phyloP scores from a whole-genome alignment of 345 rosid genomes.

The Psidium guajava region DNA sequence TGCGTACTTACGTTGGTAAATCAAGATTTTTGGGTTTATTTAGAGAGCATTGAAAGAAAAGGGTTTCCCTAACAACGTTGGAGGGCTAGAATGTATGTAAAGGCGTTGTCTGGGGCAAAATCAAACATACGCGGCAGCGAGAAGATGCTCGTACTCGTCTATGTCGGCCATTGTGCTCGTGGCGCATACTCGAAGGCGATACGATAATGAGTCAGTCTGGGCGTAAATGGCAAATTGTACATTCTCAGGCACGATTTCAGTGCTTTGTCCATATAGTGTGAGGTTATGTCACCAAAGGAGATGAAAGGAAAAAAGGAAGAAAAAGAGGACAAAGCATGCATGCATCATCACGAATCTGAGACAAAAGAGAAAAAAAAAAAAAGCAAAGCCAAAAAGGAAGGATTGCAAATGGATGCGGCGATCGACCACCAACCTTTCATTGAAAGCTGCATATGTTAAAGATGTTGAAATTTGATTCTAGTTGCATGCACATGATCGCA shows the following conservation, averaged over 20 bases:
- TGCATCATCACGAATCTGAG: not conserved
- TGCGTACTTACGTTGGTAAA: not conserved
- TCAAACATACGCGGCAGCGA: not conserved
- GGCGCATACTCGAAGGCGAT: not conserved
- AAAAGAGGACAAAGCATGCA: not conserved
- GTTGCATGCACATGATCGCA: not conserved
- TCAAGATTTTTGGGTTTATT: not conserved
- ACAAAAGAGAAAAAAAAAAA: not conserved
- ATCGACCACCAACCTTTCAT: not conserved
- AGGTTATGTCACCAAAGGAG: not conserved
- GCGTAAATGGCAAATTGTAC: not conserved
- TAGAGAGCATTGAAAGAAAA: not conserved
- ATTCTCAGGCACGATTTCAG: not conserved
- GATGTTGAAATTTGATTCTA: not conserved
- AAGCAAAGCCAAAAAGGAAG: not conserved
- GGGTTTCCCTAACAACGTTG: not conserved
- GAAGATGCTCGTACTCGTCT: not conserved
- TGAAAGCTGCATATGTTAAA: not conserved
- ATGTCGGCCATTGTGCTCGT: not conserved
- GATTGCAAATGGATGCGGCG: not conserved
- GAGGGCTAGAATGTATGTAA: not conserved
- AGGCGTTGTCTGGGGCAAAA: not conserved
- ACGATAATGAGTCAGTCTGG: not conserved
- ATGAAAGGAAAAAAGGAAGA: not conserved
- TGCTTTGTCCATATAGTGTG: not conserved